phyloP scores from a whole-genome alignment of 805 yeast species.

The Kurtzmaniella cleridarum region DNA sequence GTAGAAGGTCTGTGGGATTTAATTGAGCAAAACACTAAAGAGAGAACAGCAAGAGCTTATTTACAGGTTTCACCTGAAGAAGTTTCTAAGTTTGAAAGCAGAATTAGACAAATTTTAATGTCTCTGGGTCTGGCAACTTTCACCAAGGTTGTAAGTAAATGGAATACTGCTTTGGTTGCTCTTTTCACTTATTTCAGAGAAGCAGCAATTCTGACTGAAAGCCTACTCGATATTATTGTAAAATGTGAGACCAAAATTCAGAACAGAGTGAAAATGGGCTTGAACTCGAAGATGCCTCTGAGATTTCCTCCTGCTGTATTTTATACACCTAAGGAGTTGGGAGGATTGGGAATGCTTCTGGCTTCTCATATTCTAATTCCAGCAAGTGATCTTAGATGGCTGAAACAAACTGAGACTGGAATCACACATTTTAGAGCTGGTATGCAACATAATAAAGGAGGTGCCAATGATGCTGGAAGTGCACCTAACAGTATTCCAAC shows the following conservation, averaged over 20 bases:
- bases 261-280: conserved; percentile 88
- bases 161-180: conserved; percentile 90
- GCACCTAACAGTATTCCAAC: conserved; percentile 79
- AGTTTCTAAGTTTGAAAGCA: conserved; percentile 71
- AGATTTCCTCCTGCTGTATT: conserved; percentile 98
- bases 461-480: too few species aligned
- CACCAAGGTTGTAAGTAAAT: conserved; percentile 87
- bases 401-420: conserved; percentile 90
- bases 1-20: conserved; percentile 91
- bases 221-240: conserved; percentile 74
- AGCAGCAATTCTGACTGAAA: conserved; percentile 80
- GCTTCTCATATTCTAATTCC: conserved; percentile 96
- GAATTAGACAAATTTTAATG: conserved; percentile 87
- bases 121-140: conserved; percentile 94
- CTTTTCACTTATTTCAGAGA: conserved; percentile 88
- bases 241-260: conserved; percentile 91
- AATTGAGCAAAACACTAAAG: conserved; percentile 62
- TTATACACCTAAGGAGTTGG: conserved; percentile 94
- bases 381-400: conserved; percentile 86
- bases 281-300: conserved; percentile 97
- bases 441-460: conserved; percentile 66
- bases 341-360: conserved; percentile 96
- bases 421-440: conserved; percentile 87
- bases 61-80: conserved; percentile 79
- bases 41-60: conserved; percentile 83